Conservation (phyloP, 768 basidiomycete species). For the Chalciporus sphaerocephalus region DNA sequence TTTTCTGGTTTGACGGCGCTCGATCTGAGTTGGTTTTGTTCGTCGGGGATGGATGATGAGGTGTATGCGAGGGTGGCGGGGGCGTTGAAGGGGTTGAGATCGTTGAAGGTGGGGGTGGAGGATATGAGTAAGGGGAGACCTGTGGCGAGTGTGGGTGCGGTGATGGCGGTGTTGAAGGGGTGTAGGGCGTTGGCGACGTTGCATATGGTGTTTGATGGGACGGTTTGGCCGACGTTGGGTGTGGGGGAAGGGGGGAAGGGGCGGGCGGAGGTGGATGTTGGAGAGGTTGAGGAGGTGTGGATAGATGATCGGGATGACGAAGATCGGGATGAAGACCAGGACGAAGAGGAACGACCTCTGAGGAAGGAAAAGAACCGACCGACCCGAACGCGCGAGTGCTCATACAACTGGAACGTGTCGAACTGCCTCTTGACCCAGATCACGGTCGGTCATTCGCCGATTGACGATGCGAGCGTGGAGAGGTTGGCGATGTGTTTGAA, state of each 20-base stretch:
- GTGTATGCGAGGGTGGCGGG: constrained; percentile 14
- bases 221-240: neutral
- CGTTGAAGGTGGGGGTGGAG: constrained; percentile 17
- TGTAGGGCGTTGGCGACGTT: constrained; percentile 19
- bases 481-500: constrained; percentile 15
- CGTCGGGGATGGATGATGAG: constrained; percentile 18
- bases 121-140: constrained; percentile 18
- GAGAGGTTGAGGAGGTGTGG: neutral
- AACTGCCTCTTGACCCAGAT: constrained; percentile 17
- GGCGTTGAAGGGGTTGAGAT: constrained; percentile 2
- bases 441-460: constrained; percentile 22
- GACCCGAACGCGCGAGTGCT: neutral
- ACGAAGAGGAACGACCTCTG: neutral
- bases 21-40: constrained; percentile 19
- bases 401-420: constrained; percentile 14
- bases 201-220: constrained; percentile 22
- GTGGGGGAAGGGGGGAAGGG: neutral
- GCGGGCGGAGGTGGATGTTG: neutral
- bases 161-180: constrained; percentile 18
- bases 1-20: constrained; percentile 17
- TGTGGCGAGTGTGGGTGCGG: constrained; percentile 14
- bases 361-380: no score
- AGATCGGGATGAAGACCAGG: neutral
- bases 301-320: neutral
- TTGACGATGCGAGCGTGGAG: constrained; percentile 11